Conservation (phyloP, 116 monocot genomes). For the Iris pallida region DNA sequence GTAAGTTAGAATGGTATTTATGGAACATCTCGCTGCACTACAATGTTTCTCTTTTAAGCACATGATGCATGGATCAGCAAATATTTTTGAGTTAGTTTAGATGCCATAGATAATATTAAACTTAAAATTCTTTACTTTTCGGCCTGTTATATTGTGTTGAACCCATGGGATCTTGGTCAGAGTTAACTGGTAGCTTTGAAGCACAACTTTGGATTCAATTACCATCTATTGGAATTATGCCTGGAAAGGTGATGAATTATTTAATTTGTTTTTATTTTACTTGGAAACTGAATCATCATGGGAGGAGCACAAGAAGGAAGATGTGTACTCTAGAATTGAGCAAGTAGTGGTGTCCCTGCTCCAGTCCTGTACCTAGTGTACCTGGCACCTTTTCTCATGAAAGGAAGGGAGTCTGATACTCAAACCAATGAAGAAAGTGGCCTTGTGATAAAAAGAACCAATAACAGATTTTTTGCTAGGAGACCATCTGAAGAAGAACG, state of each 20-base stretch:
- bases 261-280: not conserved
- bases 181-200: not conserved
- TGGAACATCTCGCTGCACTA: not conserved
- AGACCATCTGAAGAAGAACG: constrained; percentile 85
- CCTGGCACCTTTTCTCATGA: constrained; percentile 19
- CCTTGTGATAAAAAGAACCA: constrained; percentile 72
- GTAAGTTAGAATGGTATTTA: not conserved
- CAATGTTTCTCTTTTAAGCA: too few species aligned
- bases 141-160: not conserved
- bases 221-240: too few species aligned
- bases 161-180: not conserved
- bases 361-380: constrained; percentile 22
- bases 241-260: too few species aligned
- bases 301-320: constrained; percentile 41
- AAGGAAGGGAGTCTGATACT: constrained; percentile 15
- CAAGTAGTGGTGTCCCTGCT: constrained; percentile 35
- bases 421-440: constrained; percentile 2
- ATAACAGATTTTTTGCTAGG: constrained; percentile 80
- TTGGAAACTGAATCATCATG: not conserved
- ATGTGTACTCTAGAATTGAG: constrained; percentile 42
- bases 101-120: not conserved
- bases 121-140: not conserved
- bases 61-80: too few species aligned
- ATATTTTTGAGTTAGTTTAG: not conserved
- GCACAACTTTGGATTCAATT: not conserved